Base-by-base conservation (phyloP, 2,329 filamentous ascomycete species). In the Hypoxylon sp. region DNA sequence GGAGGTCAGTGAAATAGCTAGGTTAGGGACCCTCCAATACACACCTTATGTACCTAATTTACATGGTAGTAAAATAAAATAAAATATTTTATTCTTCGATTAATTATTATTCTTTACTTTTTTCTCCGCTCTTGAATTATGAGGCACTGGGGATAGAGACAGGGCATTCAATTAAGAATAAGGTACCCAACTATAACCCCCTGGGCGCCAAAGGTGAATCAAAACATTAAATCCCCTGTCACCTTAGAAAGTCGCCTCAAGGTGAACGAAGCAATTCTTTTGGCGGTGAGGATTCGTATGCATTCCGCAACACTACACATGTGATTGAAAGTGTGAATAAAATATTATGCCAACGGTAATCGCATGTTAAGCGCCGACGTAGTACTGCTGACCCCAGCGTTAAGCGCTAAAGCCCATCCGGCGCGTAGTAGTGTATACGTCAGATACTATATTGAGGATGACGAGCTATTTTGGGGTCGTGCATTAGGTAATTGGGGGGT, bases 71-170 rank as follows among this genome's bases (percentile, higher is more conserved):
- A 50, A 50, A 63, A 60, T 51, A 47, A 53, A 54, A 60, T 54
- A 51, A 56, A 31, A 51, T 51, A 60, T 68, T 63, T 53, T 44
- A 50, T 26, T 42, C 29, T 26, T 57, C 19, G 29, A 44, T 51
- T 51, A 42, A 63, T 58, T 63, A 54, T 50, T 66, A 44, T 53
- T 57, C 58, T 47, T 54, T 24, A 44, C 56, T 50, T 31, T 54
- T 2, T 37, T 46, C 29, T 50, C 17, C 6, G n/a, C 17, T 44
- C 9, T 44, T 8, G 39, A 44, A 37, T 14, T 37, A 37, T 14
- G 8, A 17, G 26, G 8, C 10, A 13, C 44, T 24, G 44, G 33
- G n/a, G 22, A 46, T 44, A 33, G 39, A 33, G 42, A 33, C 10
- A 46, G 42, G 39, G 47, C 29, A 51, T 53, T 19, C 52, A 48